Base-by-base conservation (phyloP, 2,329 filamentous ascomycete genomes). In the Neurospora sp. region DNA sequence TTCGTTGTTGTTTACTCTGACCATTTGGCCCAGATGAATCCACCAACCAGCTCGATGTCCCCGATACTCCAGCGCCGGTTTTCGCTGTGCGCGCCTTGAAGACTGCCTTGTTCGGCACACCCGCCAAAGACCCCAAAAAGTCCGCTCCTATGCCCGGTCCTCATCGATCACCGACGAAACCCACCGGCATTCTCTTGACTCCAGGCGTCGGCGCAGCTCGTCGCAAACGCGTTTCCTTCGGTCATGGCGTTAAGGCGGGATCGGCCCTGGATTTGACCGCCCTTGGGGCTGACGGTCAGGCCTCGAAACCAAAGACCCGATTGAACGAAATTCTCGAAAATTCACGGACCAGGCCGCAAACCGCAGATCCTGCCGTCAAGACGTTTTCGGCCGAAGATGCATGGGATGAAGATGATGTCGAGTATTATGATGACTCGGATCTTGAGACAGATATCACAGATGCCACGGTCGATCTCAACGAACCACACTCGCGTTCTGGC, bases 401-500 rank as follows among this genome's bases (percentile, higher is more conserved):
- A 28, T 87, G 85, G 85, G 86, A 88, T 71, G 84, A 86, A 66
- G 83, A 86, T 40, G 81, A 79, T 8, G 82, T 76, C 58, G 68
- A 68, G 43, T 43, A 66, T 19, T 58, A 69, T 28, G 68, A 68
- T n/a, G 66, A 70, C 38, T 67, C 66, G 38, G 69, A 70, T 19
- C 38, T 66, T 6, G 69, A 73, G 4, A 66, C 70, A 28, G 72
- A 81, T 13, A 17, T 87, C 68, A 83, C 85, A 69, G 90, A 93
- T 74, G 81, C 89, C 70, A 93, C 91, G 0, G 80, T 90, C 67
- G 91, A 93, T 75, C 81, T 93, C 67, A 90, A 90, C 72, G 89
- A 92, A 75, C 91, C 92, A 7, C 87, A 89, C 73, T 93, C 91
- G 1, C 86, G 90, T 71, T 93, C 91, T 4, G 91, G 91, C 7